Evolutionary conservation across 495 filamentous ascomycete genomes (phyloP), one percentile per base, ranked within the genome.

Genomic region (Penicillium paxilli): DNA sequence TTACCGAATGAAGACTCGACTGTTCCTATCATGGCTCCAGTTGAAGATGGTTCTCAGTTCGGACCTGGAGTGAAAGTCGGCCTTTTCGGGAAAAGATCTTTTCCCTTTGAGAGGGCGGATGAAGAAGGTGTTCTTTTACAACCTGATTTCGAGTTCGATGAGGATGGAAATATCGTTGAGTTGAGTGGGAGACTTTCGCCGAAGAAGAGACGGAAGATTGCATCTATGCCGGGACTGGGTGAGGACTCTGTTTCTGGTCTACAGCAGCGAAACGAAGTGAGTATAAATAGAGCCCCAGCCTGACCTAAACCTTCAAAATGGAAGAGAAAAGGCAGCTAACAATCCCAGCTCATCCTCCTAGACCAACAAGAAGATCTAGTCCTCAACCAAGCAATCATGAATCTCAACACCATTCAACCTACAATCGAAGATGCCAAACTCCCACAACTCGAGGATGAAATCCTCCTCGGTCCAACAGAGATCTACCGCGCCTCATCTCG

Each of bases 121-220:
- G 78, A 83, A 42, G 71, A 74, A 21, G 76, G 75, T 16, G 69
- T 82, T 24, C 67, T 84, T 6, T 72, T 84, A n/a, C 81, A 88
- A 21, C 77, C 80, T 25, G 86, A 84, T 48, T 87, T 89, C 57
- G 78, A 75, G 21, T 83, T 90, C 52, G 84, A 87, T 55, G 80
- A 79, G 33, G 76, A 88, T 38, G 87, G 86, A 0, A 83, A 86
- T 61, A 69, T 89, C 22, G 55, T 71, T 21, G 73, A 73, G 47
- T 67, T 78, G 37, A 65, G 58, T n/a, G 47, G 33, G 22, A 30
- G 12, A 12, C 5, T 54, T 5, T 63, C 64, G 5, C 62, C 61
- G 2, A 21, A 37, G 1, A 62, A 55, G 45, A 52, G 56, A 32
- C 53, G 45, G 9, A 53, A 47, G 37, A 23, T 38, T 12, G 52